Evolutionary conservation across 805 yeast species (phyloP), one percentile per base, ranked within the genome.

Genomic region (Yamadazyma ubonensis): DNA sequence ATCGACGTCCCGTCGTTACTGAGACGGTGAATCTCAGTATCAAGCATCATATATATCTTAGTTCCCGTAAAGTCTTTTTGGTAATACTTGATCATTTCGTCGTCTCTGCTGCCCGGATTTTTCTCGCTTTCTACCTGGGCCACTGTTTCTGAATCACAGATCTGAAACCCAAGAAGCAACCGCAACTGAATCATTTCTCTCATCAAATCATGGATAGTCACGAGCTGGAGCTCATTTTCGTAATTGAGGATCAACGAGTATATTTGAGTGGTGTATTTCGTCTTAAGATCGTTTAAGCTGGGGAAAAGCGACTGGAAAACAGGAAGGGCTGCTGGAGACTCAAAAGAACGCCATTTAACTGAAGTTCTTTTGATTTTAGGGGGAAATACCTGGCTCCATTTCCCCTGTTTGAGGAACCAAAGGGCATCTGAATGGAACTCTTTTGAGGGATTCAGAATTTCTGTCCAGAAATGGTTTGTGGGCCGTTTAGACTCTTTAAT

Each of bases 321-420:
- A 0, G 99, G 99, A 18, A 93, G 67, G 5, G 95, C 83, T 0
- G 98, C 97, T 0, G 99, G 99, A 0, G 96, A 79, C 10, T 89
- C 83, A 38, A 95, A 71, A 0, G 98, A 90, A 38, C 87, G 77
- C 99, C 99, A 93, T 55, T 90, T 90, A 36, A 90, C 82, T 11
- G 81, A 67, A 50, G 78, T 76, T 39, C 86, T 69, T 38, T 75
- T 78, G 11, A 82, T 79, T 30, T 77, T 75, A 10, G 75, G 74
- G 0, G 98, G 96, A 51, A 87, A 87, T 1, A 89, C 95, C 60
- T 85, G 88, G 41, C 81, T 81, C 99, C 99, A 93, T 42, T 95
- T 75, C 5, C 95, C 91, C 32, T 78, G 80, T n/a, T 79, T 73
- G 6, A 81, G 65, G 41, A 77, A 72, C 8, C 75, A 72, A 11